A percentile compares a stretch with the other conserved stretches of the same genome.
Evolutionary conservation across 768 basidiomycete genomes (phyloP).

Genomic region (Trametopsis cervina): DNA sequence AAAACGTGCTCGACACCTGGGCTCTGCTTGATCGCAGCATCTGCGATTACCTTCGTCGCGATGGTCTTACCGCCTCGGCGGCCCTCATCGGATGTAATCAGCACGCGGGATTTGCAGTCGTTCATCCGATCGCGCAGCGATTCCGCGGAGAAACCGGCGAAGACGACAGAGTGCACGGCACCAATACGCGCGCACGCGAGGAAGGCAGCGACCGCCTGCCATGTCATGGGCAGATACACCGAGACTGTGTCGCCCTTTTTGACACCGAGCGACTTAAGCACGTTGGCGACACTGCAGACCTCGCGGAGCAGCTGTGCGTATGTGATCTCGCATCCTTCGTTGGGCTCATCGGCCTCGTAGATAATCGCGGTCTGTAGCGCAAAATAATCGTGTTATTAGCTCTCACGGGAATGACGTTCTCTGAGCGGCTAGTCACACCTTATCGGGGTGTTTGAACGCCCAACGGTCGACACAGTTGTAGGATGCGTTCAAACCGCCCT

Average conservation of each 20-base stretch:
- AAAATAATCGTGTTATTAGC: neutral
- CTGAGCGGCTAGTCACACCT: slow-evolving; percentile 31
- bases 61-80: slow-evolving; percentile 90
- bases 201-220: slow-evolving; percentile 95
- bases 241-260: slow-evolving; percentile 94
- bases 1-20: slow-evolving; percentile 86
- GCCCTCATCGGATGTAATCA: slow-evolving; percentile 96
- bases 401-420: neutral
- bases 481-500: slow-evolving; percentile 85
- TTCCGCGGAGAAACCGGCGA: slow-evolving; percentile 95
- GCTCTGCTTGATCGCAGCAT: slow-evolving; percentile 80
- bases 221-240: slow-evolving; percentile 91
- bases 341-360: slow-evolving; percentile 96
- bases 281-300: slow-evolving; percentile 85
- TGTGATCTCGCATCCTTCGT: slow-evolving; percentile 65
- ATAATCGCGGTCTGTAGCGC: slow-evolving; percentile 78
- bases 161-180: slow-evolving; percentile 94
- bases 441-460: slow-evolving; percentile 85
- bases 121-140: slow-evolving; percentile 86
- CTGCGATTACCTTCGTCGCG: slow-evolving; percentile 90
- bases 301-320: slow-evolving; percentile 86
- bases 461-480: slow-evolving; percentile 99
- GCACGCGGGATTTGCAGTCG: slow-evolving; percentile 84
- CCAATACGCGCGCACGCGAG: slow-evolving; percentile 97
- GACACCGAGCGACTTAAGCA: slow-evolving; percentile 82